Evolutionary conservation across 139 green algal genomes (phyloP), one percentile per base, ranked within the genome.

Genomic region (Asterochloris sp.): DNA sequence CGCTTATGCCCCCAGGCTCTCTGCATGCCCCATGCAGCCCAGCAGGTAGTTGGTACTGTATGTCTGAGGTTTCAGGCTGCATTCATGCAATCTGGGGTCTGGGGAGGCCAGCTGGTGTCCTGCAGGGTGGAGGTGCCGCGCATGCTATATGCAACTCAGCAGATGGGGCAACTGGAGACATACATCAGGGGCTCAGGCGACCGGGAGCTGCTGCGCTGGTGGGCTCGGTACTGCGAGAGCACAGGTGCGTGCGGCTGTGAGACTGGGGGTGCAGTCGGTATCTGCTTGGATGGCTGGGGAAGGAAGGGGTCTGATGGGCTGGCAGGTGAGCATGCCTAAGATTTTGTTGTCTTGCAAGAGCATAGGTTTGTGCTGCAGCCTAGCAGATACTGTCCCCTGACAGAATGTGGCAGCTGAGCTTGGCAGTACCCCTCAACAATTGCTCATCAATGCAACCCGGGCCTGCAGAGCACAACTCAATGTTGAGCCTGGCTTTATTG

Each of bases 171-270:
- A 54, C 91, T 96, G 62, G 86, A 94, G 82, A 54, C 26, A 11
- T 95, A 94, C 87, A 85, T 93, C 79, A 80, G 74, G 28, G 63
- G 28, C 21, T 66, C 29, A 78, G 82, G 68, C 28, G 75, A 90
- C 78, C 64, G 68, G 73, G 89, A 92, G 63, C 88, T 97, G 74
- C 83, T 86, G 66, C 81, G 87, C 78, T 96, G 93, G 93, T 97
- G 93, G 93, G 93, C 87, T 66, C 85, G 85, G n/a, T 96, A 93
- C 85, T 91, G 89, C 67, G 93, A 96, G 83, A 90, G 79, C 61
- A 73, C 38, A 54, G 38, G 38, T 54, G 38, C 6, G 38, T 54
- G 38, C 6, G 38, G 38, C 38, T 54, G 38, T 6, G 6, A 6
- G 38, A 54, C 38, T 54, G 2, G 38, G 38, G 38, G 38, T 6